Conservation (phyloP, 1,284 basidiomycete genomes). For the Porphyrellus sp. region DNA sequence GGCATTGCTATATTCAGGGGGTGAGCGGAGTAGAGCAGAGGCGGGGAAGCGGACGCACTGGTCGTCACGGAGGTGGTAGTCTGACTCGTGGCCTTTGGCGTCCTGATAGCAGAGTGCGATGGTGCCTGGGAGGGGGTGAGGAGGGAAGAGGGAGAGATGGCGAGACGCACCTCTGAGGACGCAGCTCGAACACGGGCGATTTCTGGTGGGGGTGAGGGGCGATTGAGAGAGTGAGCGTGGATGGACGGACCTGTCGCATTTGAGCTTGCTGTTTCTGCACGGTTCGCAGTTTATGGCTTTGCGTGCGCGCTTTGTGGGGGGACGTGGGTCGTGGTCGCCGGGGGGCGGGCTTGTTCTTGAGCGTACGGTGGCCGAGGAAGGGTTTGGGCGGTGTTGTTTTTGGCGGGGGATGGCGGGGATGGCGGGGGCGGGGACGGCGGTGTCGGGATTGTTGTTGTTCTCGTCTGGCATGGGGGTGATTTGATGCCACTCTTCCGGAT, state of each 20-base stretch:
- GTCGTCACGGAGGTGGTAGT: conserved; percentile 52
- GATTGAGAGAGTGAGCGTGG: conserved; percentile 10
- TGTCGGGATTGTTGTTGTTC: conserved; percentile 16
- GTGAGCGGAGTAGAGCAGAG: conserved; percentile 11
- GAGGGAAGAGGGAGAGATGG: background rate
- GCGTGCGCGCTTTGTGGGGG: conserved; percentile 71
- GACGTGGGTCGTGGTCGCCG: conserved; percentile 48
- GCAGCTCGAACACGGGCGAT: conserved; percentile 79
- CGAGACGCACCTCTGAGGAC: conserved; percentile 60
- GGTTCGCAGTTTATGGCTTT: conserved; percentile 85
- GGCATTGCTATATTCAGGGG: conserved; percentile 37
- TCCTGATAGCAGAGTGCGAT: conserved; percentile 75
- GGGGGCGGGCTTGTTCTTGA: conserved; percentile 46
- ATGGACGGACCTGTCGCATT: conserved; percentile 67
- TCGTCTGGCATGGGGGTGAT: conserved; percentile 49
- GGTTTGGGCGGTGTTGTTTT: conserved; percentile 38
- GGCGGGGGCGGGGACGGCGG: conserved; percentile 18
- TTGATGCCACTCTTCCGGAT: conserved; percentile 27
- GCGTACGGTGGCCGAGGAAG: conserved; percentile 41
- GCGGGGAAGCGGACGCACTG: conserved; percentile 40
- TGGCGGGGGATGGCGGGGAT: conserved; percentile 39
- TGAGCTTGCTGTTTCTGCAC: conserved; percentile 78
- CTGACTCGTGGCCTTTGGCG: conserved; percentile 52
- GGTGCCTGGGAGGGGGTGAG: conserved; percentile 47
- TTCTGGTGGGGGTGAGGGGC: conserved; percentile 44